These are phyloP conservation scores for Neurospora crassa DNA, from an alignment of 2,329 filamentous ascomycete genomes.

Conservation along the genomic window DNA sequence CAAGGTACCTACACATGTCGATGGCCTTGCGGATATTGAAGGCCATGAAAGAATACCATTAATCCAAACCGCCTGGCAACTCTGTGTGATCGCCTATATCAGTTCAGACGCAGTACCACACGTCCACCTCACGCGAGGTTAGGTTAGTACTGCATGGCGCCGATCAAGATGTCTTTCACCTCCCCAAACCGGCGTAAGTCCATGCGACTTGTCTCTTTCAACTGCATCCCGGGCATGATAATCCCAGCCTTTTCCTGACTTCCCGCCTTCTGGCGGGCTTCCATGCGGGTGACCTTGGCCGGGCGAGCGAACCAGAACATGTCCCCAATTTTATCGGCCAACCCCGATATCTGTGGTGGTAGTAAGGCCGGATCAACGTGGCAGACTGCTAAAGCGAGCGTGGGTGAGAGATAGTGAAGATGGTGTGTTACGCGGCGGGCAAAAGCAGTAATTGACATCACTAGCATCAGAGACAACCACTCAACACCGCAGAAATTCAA, in stretches of 20 bases:
- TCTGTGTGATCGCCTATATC: not conserved
- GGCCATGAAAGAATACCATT: not conserved
- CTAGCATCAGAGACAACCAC: not conserved
- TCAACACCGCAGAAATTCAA: not conserved
- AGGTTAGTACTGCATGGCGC: not conserved
- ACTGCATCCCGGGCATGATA: not conserved
- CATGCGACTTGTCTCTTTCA: not conserved
- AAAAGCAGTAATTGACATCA: not conserved
- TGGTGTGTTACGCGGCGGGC: not conserved
- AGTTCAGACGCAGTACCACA: not conserved
- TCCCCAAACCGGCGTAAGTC: not conserved
- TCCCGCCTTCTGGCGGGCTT: constrained; percentile 18
- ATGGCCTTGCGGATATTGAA: not conserved
- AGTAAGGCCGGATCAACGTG: not conserved
- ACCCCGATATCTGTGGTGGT: not conserved
- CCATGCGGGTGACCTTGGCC: constrained; percentile 3
- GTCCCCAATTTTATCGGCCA: not conserved
- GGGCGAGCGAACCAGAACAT: not conserved
- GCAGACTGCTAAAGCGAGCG: not conserved
- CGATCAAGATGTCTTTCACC: not conserved
- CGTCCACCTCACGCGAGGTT: not conserved
- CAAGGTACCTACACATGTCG: not conserved
- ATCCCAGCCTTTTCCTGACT: constrained; percentile 1
- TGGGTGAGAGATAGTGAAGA: not conserved
- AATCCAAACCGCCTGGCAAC: not conserved